Conservation (phyloP, 176 grass and related monocot species). For the Alloteropsis semialata region DNA sequence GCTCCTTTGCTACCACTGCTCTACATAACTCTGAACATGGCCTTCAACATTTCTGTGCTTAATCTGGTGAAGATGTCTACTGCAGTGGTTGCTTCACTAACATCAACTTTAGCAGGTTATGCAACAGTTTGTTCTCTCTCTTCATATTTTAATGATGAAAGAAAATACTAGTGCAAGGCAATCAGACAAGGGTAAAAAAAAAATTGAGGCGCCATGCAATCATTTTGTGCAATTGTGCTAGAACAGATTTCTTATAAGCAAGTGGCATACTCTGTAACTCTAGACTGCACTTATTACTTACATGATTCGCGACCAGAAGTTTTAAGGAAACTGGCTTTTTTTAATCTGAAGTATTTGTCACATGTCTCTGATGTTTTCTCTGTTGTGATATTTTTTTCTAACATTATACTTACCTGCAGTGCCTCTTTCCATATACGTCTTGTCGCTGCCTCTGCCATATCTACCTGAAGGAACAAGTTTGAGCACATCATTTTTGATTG, state of each 20-base stretch:
- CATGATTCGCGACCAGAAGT: neutral
- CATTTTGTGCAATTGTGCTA: neutral
- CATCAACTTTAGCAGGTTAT: slow-evolving; percentile 82
- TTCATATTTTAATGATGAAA: slow-evolving; percentile 1
- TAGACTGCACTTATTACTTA: neutral
- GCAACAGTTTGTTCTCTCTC: neutral
- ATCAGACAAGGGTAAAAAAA: neutral
- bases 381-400: slow-evolving; percentile 6
- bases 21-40: slow-evolving; percentile 81
- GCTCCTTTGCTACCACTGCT: slow-evolving; percentile 75
- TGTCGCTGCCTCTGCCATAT: slow-evolving; percentile 79
- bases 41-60: slow-evolving; percentile 88
- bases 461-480: slow-evolving; percentile 56
- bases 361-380: neutral
- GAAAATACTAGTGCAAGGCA: neutral
- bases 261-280: neutral
- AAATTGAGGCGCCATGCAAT: neutral
- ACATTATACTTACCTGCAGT: slow-evolving; percentile 46
- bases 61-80: slow-evolving; percentile 95
- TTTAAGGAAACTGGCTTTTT: neutral
- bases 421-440: slow-evolving; percentile 65
- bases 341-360: neutral
- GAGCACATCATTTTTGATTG: slow-evolving; percentile 59
- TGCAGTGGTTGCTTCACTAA: slow-evolving; percentile 79
- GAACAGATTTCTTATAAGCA: neutral